Conservation (phyloP, 2,329 filamentous ascomycete species). For the Fusarium algeriense region DNA sequence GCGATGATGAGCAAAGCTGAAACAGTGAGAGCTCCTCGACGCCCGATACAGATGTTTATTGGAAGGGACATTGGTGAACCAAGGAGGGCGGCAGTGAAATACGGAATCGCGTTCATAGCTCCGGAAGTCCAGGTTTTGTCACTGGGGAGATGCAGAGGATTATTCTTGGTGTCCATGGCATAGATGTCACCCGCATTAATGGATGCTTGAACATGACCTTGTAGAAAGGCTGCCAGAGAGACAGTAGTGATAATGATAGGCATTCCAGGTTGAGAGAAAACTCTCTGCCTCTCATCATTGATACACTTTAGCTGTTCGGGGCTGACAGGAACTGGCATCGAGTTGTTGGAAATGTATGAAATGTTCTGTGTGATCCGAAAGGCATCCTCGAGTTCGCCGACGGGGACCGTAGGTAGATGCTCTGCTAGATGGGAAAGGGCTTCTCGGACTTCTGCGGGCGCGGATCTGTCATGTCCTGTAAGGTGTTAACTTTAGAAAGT, state of each 20-base stretch:
- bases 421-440: not conserved
- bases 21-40: not conserved
- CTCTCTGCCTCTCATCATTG: not conserved
- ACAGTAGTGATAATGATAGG: not conserved
- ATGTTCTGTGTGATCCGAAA: not conserved
- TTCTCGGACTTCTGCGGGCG: not conserved
- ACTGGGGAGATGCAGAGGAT: rapidly evolving
- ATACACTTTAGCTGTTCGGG: too few relatives aligned
- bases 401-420: not conserved
- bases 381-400: not conserved
- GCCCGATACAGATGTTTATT: not conserved
- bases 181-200: not conserved
- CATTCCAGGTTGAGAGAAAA: not conserved
- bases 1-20: not conserved
- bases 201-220: not conserved
- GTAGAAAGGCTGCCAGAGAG: not conserved
- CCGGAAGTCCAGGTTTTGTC: not conserved
- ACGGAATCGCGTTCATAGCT: not conserved
- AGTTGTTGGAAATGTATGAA: too few relatives aligned
- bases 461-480: too few relatives aligned
- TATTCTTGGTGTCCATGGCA: rapidly evolving
- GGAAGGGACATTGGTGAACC: not conserved
- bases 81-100: not conserved
- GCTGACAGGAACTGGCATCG: not conserved
- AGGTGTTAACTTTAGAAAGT: too few relatives aligned